Conservation (phyloP, 2,329 filamentous ascomycete genomes). For the Ophiostoma tasmaniense region DNA sequence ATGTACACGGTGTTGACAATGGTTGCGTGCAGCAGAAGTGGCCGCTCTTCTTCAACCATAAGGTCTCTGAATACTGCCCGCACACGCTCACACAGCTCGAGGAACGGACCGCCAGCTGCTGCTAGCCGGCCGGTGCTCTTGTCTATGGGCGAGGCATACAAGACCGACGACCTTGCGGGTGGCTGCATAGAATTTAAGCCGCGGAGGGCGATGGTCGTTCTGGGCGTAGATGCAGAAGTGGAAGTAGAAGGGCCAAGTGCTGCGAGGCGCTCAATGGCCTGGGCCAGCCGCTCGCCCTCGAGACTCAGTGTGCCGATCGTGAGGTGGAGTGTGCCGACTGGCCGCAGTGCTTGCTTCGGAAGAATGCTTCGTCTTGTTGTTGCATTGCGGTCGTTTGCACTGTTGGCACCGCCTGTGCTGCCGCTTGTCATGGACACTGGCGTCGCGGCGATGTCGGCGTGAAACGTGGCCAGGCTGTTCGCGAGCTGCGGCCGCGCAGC, state of each 20-base stretch:
- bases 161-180: slow-evolving; percentile 44
- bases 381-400: slow-evolving; percentile 23
- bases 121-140: slow-evolving; percentile 36
- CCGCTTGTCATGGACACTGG: slow-evolving; percentile 19
- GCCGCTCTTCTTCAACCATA: slow-evolving; percentile 49
- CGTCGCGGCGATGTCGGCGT: slow-evolving; percentile 42
- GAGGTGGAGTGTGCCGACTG: slow-evolving; percentile 72
- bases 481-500: slow-evolving; percentile 56
- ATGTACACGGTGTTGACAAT: slow-evolving; percentile 79
- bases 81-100: slow-evolving; percentile 50
- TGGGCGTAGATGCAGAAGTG: background rate
- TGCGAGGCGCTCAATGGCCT: slow-evolving; percentile 35
- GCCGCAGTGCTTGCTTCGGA: slow-evolving; percentile 60
- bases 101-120: slow-evolving; percentile 40
- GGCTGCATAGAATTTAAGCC: slow-evolving; percentile 56
- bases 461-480: slow-evolving; percentile 53
- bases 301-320: slow-evolving; percentile 84
- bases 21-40: slow-evolving; percentile 73
- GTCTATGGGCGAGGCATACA: slow-evolving; percentile 58
- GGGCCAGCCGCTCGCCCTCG: slow-evolving; percentile 34
- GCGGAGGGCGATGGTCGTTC: slow-evolving; percentile 38
- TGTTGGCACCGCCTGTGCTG: slow-evolving; percentile 25
- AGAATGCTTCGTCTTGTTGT: slow-evolving; percentile 30
- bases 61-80: slow-evolving; percentile 46
- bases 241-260: slow-evolving; percentile 25